Conservation (phyloP, 169 alveolate species). For the Eimeria zaria region DNA sequence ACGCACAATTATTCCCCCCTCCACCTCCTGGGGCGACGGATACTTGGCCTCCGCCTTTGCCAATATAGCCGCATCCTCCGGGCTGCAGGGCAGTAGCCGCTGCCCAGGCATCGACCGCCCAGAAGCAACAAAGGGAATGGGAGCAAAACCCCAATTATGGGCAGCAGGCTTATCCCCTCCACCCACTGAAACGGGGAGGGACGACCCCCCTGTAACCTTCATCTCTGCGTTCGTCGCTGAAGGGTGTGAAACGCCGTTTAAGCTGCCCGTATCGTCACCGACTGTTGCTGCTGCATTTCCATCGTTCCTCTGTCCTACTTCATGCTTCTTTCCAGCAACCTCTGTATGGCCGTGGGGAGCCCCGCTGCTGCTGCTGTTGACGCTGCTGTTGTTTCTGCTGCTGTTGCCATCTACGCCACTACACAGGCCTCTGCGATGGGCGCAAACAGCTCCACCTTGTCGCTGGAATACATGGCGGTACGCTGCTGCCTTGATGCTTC, state of each 20-base stretch:
- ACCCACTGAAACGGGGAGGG: not conserved
- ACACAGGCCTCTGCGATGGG: not conserved
- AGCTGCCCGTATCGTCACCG: not conserved
- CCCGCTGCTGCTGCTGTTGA: not conserved
- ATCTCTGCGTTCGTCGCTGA: not conserved
- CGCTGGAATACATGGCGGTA: not conserved
- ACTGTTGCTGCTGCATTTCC: not conserved
- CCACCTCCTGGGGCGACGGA: conserved; percentile 91
- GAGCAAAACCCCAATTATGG: conserved; percentile 19
- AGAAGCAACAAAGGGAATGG: conserved; percentile 76
- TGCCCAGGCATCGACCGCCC: conserved; percentile 88
- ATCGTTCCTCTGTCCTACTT: not conserved
- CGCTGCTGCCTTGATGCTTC: conserved; percentile 8
- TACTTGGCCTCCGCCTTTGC: conserved; percentile 85
- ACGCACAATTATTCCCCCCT: conserved; percentile 91
- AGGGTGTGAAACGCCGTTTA: not conserved
- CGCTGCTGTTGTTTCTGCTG: not conserved
- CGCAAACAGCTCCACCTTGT: not conserved
- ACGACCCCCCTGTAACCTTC: not conserved
- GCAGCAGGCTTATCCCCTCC: conserved; percentile 1
- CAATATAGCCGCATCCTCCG: conserved; percentile 86
- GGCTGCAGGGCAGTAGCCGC: conserved; percentile 86
- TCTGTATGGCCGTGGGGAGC: not conserved
- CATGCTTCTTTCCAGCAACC: not conserved
- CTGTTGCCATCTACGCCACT: not conserved